A percentile compares a stretch with the other conserved stretches of the same genome.
phyloP scores from a whole-genome alignment of 805 yeast genomes.

The Lachancea meyersii region DNA sequence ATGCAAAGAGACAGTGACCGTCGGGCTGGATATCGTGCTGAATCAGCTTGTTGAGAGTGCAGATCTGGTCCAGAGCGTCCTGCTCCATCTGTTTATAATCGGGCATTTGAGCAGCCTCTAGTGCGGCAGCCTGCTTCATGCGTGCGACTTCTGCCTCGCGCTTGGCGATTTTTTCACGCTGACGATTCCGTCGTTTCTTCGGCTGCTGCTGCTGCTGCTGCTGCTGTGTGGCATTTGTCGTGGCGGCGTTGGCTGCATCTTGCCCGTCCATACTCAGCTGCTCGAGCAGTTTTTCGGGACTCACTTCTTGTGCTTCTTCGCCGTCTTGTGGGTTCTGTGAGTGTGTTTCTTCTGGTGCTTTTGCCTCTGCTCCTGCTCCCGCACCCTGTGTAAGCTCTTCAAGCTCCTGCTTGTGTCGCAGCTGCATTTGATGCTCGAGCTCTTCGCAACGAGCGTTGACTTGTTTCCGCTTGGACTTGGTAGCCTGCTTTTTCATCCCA shows the following conservation, averaged over 20 bases:
- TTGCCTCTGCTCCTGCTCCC: too few relatives aligned
- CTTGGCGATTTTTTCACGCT: conserved; percentile 73
- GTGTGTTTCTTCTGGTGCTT: too few relatives aligned
- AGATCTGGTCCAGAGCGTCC: conserved; percentile 51
- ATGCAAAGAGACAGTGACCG: conserved; percentile 89
- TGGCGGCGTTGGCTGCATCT: neutral
- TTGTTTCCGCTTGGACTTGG: conserved; percentile 69
- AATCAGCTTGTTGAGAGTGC: conserved; percentile 42
- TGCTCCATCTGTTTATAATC: conserved; percentile 69
- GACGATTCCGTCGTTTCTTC: conserved; percentile 59
- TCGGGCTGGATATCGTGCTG: conserved; percentile 78
- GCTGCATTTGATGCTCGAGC: conserved; percentile 50
- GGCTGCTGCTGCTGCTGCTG: conserved; percentile 18
- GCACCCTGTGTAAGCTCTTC: conserved; percentile 17
- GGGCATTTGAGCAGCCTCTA: conserved; percentile 61
- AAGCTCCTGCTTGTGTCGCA: conserved; percentile 51
- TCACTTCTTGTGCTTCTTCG: conserved; percentile 33
- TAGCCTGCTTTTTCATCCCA: conserved; percentile 75
- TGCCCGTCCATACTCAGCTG: conserved; percentile 42
- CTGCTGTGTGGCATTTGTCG: neutral
- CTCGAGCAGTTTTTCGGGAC: conserved; percentile 64
- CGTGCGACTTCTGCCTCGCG: conserved; percentile 63
- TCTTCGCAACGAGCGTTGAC: conserved; percentile 53
- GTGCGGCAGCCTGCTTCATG: conserved; percentile 58
- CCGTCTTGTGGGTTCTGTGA: conserved; percentile 2